These are phyloP conservation scores for Mucor ambiguus DNA, from an alignment of 371 early-diverging fungal species.

Conservation along the genomic window DNA sequence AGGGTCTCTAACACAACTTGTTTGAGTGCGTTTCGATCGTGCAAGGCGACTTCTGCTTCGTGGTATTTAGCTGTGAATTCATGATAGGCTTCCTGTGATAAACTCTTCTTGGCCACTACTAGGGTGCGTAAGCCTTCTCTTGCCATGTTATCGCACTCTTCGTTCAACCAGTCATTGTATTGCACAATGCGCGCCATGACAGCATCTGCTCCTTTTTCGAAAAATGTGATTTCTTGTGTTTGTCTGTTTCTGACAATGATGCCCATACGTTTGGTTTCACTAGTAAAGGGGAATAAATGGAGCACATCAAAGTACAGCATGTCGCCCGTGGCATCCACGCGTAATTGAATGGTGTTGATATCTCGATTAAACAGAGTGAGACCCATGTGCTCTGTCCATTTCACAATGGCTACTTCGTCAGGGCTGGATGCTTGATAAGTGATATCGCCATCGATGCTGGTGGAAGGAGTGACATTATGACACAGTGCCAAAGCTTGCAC, in stretches of 20 bases:
- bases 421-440: slow-evolving; percentile 99
- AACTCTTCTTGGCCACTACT: slow-evolving; percentile 88
- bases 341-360: slow-evolving; percentile 71
- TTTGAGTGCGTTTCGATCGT: slow-evolving; percentile 74
- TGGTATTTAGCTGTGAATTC: slow-evolving; percentile 71
- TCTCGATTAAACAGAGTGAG: slow-evolving; percentile 81
- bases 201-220: slow-evolving; percentile 98
- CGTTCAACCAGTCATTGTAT: slow-evolving; percentile 98
- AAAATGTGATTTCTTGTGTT: slow-evolving; percentile 80
- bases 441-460: slow-evolving; percentile 52
- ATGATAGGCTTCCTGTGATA: slow-evolving; percentile 77
- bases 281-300: slow-evolving; percentile 97
- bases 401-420: slow-evolving; percentile 99
- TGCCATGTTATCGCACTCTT: slow-evolving; percentile 99
- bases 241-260: slow-evolving; percentile 83
- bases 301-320: slow-evolving; percentile 78
- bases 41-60: slow-evolving; percentile 75
- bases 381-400: slow-evolving; percentile 94
- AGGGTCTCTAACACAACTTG: slow-evolving; percentile 67
- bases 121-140: slow-evolving; percentile 98
- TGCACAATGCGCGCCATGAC: slow-evolving; percentile 94
- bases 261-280: slow-evolving; percentile 99
- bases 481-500: slow-evolving; percentile 89
- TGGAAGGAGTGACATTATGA: slow-evolving; percentile 86
- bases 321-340: slow-evolving; percentile 51